Evolutionary conservation across 495 filamentous ascomycete genomes (phyloP).

Genomic region (Aspergillus cavernicola): DNA sequence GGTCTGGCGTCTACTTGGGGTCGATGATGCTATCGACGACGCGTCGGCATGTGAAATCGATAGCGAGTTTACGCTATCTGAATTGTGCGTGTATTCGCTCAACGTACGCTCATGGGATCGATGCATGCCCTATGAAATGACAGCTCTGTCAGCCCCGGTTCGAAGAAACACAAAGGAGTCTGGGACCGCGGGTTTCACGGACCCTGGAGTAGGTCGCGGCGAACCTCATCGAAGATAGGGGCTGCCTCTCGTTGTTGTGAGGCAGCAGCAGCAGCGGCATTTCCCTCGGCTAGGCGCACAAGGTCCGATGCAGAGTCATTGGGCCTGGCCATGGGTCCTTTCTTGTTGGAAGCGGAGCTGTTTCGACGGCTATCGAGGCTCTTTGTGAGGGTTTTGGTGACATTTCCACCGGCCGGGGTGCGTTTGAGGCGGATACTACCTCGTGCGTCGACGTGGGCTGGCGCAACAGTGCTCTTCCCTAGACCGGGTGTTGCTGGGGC

Average conservation of each 20-base stretch:
- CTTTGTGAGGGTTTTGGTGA: conserved; percentile 75
- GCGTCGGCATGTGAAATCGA: not conserved
- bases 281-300: conserved; percentile 31
- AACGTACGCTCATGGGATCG: conserved; percentile 2
- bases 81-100: conserved; percentile 2
- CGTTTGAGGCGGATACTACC: conserved; percentile 63
- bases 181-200: conserved; percentile 31
- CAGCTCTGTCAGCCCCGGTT: conserved; percentile 22
- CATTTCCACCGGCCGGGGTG: conserved; percentile 48
- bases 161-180: conserved; percentile 4
- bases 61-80: conserved; percentile 11
- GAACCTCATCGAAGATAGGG: conserved; percentile 48
- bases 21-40: conserved; percentile 19
- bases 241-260: conserved; percentile 34
- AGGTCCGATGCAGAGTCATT: conserved; percentile 38
- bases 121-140: conserved; percentile 18
- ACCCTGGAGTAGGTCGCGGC: conserved; percentile 44
- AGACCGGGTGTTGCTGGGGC: conserved; percentile 87
- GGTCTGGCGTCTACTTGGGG: conserved; percentile 21
- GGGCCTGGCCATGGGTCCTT: conserved; percentile 43
- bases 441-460: conserved; percentile 81
- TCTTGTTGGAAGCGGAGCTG: conserved; percentile 70
- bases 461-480: conserved; percentile 83
- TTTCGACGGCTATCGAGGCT: conserved; percentile 87
- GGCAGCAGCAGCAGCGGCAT: conserved; percentile 18